Evolutionary conservation across 768 basidiomycete genomes (phyloP), one percentile per base, ranked within the genome.

Genomic region (Mycena belliarum): DNA sequence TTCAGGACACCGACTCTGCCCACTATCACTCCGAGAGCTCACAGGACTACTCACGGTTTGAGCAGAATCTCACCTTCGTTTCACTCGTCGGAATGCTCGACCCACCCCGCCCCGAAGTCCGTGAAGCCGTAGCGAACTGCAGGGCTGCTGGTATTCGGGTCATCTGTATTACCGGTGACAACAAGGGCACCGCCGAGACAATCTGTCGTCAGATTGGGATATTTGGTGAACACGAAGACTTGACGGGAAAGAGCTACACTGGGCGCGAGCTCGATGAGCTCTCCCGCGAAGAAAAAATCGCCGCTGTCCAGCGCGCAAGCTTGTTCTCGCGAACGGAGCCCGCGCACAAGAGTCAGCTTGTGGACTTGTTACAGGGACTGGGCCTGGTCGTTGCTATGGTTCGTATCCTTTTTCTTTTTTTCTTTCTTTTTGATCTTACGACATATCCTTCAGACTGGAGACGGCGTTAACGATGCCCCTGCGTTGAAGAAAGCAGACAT

Each of bases 381-480:
- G 96, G 93, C 16, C 75, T 96, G 61, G 95, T 98, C 42, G 95
- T 97, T 25, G 96, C 96, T 14, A 99, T 99, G 96, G 92, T 88
- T 43, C 33, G 70, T 69, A 32, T 56, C n/a, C n/a, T 52, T 42
- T 16, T 50, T 29, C 23, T 38, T 24, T 37, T 26, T 49, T 38
- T 29, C n/a, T 8, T 20, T 28, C 33, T 11, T 43, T 45, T 43
- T 24, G 43, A 11, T 61, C 23, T 29, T n/a, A 49, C 42, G 25
- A 4, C 57, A 16, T 7, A 61, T 6, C 14, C 20, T 45, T 51
- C n/a, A 93, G 92, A 95, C 93, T 54, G 95, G 94, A 57, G 96
- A 98, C 69, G 96, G 96, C 65, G 97, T 99, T 55, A 99, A 99
- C 65, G 96, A 99, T 67, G 96, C 97, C 3, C 95, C 95, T 32